Base-by-base conservation (phyloP, 148 eudicot genomes). In the Rhododendron ovatum region DNA sequence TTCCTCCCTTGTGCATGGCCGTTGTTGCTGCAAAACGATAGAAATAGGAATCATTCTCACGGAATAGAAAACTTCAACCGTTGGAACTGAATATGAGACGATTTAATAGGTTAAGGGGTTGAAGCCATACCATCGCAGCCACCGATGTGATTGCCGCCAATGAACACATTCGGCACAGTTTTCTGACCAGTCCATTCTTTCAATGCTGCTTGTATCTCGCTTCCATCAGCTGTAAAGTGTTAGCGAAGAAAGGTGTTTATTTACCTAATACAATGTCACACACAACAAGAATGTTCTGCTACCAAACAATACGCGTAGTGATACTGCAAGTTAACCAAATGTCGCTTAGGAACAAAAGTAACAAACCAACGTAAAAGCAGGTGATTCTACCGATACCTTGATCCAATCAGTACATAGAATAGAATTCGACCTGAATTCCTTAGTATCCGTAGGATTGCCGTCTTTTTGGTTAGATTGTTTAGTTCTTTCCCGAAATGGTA, bases 141-240 rank as follows among this genome's bases (percentile, higher is more conserved):
- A 79, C 98, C 98, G 71, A 95, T 91, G 89, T 95, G 98, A 85
- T 95, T 90, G 67, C 98, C 96, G 11, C 95, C 94, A 50, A 95
- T 91, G 86, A 95, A 95, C 80, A 95, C 96, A 90, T 94, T 95
- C 5, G 98, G 98, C 75, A 95, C 95, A 37, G 98, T 95, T 69
- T 90, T 88, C 88, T 94, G 98, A 33, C 91, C 91, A 69, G 96
- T 93, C 94, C 91, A 92, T 78, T 94, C 88, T 2, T 83, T 87
- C 75, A 95, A 82, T 76, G 96, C 96, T 17, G 94, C 76, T 79
- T 95, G 98, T 43, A 95, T 78, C 73, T 95, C 93, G 51, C 84
- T 85, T 81, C 98, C 98, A 87, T 95, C 98, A 88, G 91, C 98
- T 95, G 82, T 39, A 87, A 71, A 51, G 67, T 61, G 55, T 10